Evolutionary conservation across 176 grass and related monocot species (phyloP), one percentile per base, ranked within the genome.

Genomic region (Stipa capillata): DNA sequence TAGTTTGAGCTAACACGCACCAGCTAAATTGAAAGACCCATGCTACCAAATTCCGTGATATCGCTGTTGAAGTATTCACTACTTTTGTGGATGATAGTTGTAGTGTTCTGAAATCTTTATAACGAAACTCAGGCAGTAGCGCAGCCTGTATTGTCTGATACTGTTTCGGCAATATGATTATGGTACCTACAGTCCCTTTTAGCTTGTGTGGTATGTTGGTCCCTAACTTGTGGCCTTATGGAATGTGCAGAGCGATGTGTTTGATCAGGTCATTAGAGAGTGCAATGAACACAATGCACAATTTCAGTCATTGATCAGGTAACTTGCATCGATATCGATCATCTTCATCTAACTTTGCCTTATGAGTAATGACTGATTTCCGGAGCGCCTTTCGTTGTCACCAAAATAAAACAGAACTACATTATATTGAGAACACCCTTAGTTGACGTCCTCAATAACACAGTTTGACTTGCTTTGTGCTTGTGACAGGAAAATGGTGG

Each of bases 201-300:
- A 23, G 2, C 56, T 78, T 51, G n/a, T 75, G 57, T 65, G 16
- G 6, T 76, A 25, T 35, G 54, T 23, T 34, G 5, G 41, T 72
- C 66, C 16, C 23, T 81, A 59, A 73, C 65, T 39, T 15, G 4
- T 23, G 60, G 12, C 72, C 36, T 50, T 74, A 40, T 13, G 41
- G n/a, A 74, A 63, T 73, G 39, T 79, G 39, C 76, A 99, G 96
- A 91, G 65, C 47, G 96, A 95, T n/a, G 42, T 80, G 64, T 95
- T 99, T 84, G 96, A 95, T 80, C 90, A 93, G 84, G 88, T 98
- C 13, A 87, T 87, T 55, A 93, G 83, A 85, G 92, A 95, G 88
- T 99, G 96, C 37, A 77, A 84, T 34, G 96, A 99, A 58, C 96
- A 99, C 79, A 94, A 87, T 52, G 6, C 73, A 24, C 87, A 99